Evolutionary conservation across 768 basidiomycete species (phyloP), one percentile per base, ranked within the genome.

Genomic region (Cystobasidium ongulense): DNA sequence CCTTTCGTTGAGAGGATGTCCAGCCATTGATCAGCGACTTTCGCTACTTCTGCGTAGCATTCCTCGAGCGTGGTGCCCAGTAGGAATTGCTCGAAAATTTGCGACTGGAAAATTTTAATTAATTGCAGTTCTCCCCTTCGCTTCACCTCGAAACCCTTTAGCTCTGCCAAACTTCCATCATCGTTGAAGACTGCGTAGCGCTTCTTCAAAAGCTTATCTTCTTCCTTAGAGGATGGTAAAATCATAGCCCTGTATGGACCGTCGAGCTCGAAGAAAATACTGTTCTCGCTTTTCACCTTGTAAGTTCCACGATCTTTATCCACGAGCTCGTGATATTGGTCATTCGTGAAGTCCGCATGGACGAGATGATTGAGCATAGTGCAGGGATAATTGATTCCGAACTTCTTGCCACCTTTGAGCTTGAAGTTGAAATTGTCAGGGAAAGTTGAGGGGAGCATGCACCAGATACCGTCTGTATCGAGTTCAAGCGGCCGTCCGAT

Each of bases 401-500:
- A 87, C 7, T 88, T 83, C 84, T 97, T 97, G 73, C 96, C 95
- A 77, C 86, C 89, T 54, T 84, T 83, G 74, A 97, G 85, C 80
- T 93, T 88, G 85, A 98, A 97, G 81, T 88, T 89, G 87, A 97
- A 98, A 82, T 96, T 76, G 82, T 98, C 96, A 1, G 96, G 96
- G 81, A 99, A 99, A 15, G 92, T 87, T 1, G 91, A 92, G 2
- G 96, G 96, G 27, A 98, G 87, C 96, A 99, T 99, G 82, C 96
- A 99, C 96, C 96, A 98, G 76, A 99, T 99, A 76, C 96, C 95
- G 82, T 99, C 96, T 17, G 96, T 99, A 81, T 99, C 96, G 77
- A 99, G 83, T 80, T 99, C 96, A 64, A 99, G 87, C 0, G 96
- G 96, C 8, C 96, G 88, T 1, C 96, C 96, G 68, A 99, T 93